These are phyloP conservation scores for Lipomyces lipofer DNA, from an alignment of 805 yeast genomes.

Conservation along the genomic window DNA sequence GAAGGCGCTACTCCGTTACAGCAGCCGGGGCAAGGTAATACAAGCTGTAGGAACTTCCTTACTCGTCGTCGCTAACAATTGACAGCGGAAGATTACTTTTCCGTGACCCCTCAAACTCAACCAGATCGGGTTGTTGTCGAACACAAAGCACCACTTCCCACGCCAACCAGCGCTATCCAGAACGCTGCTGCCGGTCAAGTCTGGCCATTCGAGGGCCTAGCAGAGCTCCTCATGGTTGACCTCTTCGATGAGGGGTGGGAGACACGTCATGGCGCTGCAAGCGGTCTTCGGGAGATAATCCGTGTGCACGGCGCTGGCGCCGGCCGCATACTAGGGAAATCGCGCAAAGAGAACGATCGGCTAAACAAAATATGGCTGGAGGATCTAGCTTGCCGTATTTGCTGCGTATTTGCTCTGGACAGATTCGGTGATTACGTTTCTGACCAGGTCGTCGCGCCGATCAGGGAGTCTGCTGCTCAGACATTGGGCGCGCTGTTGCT, in stretches of 20 bases:
- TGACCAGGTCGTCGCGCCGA: slow-evolving; percentile 98
- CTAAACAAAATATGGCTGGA: slow-evolving; percentile 73
- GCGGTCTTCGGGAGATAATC: slow-evolving; percentile 85
- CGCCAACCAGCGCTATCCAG: slow-evolving; percentile 52
- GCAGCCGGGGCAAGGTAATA: slow-evolving; percentile 6
- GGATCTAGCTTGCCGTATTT: slow-evolving; percentile 80
- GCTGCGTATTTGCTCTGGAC: slow-evolving; percentile 87
- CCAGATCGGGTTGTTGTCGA: slow-evolving; percentile 78
- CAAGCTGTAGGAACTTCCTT: not conserved
- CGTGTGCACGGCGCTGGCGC: slow-evolving; percentile 81
- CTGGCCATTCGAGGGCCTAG: slow-evolving; percentile 95
- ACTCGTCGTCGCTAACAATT: not conserved
- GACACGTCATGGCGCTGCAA: slow-evolving; percentile 89
- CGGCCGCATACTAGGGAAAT: slow-evolving; percentile 71
- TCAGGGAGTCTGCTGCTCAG: slow-evolving; percentile 94
- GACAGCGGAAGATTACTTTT: slow-evolving; percentile 27
- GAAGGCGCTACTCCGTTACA: slow-evolving; percentile 5
- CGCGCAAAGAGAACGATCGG: slow-evolving; percentile 59
- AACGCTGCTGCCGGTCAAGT: slow-evolving; percentile 46
- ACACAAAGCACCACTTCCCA: slow-evolving; percentile 59
- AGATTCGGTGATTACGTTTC: slow-evolving; percentile 96
- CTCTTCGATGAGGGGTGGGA: slow-evolving; percentile 90
- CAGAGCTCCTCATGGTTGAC: slow-evolving; percentile 75
- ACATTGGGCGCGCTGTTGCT: slow-evolving; percentile 82
- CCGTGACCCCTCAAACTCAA: slow-evolving; percentile 74